Evolutionary conservation across 768 basidiomycete species (phyloP), one percentile per base, ranked within the genome.

Genomic region (Nidula microcarpa): DNA sequence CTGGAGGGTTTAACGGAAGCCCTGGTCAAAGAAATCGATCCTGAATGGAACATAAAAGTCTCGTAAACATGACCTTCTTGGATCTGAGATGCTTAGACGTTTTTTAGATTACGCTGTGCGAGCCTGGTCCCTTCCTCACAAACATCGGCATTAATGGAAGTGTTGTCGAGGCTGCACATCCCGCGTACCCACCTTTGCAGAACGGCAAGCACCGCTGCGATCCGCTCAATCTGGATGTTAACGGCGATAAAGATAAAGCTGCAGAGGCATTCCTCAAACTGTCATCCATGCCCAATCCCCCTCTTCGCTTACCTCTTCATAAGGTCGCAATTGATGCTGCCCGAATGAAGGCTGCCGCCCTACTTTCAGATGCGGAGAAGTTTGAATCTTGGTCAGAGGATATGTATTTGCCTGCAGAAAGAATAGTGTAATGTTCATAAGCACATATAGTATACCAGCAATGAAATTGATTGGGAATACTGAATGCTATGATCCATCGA

Each of bases 11-110:
- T 75, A 33, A 70, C 67, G 2, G 68, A 76, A 53, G 59, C 74
- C 1, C 55, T 78, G 30, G 61, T 60, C 4, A 57, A 62, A 41
- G 78, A 79, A 53, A 52, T 78, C 2, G 74, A 77, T 44, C 76
- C 78, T 9, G 62, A 33, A 17, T 79, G 77, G 77, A 75, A 78
- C 49, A 76, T 79, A 59, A 76, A 72, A 61, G 77, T 74, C 49
- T 41, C 13, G 13, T 18, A 46, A 14, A n/a, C n/a, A 66, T 41
- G 23, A 30, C 23, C 23, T 30, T 30, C 23, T 30, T 30, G 23
- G 23, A 2, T 30, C 23, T 30, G 23, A 30, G 1, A 30, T 30
- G 23, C 23, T 30, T 30, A 30, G 23, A 30, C 23, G 1, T 30
- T 30, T 30, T 30, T 30, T 44, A 63, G 62, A 48, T 63, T 13